phyloP scores from a whole-genome alignment of 805 yeast genomes.

The Saccharomycopsis selenospora region DNA sequence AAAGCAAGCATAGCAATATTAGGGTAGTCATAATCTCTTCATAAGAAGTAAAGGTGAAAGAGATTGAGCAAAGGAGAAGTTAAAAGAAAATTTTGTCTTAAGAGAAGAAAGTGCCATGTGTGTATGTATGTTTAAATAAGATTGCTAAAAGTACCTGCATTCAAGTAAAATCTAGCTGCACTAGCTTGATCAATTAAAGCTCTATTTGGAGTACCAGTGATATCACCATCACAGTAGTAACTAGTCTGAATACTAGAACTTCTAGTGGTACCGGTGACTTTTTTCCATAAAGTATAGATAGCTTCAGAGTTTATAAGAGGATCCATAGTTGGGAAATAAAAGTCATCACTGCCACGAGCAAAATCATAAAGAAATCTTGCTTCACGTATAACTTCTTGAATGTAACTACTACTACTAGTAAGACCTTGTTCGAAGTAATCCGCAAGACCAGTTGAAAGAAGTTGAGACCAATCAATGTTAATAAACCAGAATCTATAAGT shows the following conservation, averaged over 20 bases:
- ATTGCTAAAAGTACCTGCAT: background rate
- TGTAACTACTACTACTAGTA: slow-evolving; percentile 32
- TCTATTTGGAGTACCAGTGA: slow-evolving; percentile 35
- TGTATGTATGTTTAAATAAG: too few species aligned
- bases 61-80: too few species aligned
- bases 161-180: slow-evolving; percentile 64
- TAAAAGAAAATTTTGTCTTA: too few species aligned
- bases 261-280: slow-evolving; percentile 50
- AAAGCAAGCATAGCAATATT: too few species aligned
- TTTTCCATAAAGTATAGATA: slow-evolving; percentile 43
- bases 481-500: slow-evolving; percentile 58
- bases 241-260: slow-evolving; percentile 41
- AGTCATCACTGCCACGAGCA: slow-evolving; percentile 36
- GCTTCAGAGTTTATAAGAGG: slow-evolving; percentile 46
- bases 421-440: slow-evolving; percentile 42
- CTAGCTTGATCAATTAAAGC: slow-evolving; percentile 57
- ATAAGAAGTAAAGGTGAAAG: too few species aligned
- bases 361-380: slow-evolving; percentile 44
- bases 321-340: slow-evolving; percentile 54
- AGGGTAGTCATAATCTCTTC: too few species aligned
- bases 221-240: slow-evolving; percentile 38
- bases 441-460: slow-evolving; percentile 60
- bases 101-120: too few species aligned
- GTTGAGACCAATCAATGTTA: slow-evolving; percentile 53
- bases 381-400: slow-evolving; percentile 45